phyloP scores from a whole-genome alignment of 129 eudicot species.

The Artemisia argyi region DNA sequence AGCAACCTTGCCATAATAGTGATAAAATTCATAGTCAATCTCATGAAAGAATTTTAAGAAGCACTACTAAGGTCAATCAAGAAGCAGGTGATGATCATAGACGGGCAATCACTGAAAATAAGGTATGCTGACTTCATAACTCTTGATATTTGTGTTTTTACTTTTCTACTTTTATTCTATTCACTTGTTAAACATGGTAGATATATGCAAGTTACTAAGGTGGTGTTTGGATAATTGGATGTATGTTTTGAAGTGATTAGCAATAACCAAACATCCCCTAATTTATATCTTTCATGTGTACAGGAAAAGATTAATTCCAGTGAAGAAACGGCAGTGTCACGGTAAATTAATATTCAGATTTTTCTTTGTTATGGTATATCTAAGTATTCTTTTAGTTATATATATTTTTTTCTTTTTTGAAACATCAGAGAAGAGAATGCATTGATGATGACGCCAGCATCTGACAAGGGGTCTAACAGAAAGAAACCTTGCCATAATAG shows the following conservation, averaged over 20 bases:
- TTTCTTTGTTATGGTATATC: neutral
- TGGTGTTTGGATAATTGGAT: constrained; percentile 3
- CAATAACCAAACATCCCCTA: neutral
- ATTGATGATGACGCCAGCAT: too few relatives aligned
- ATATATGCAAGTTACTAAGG: too few relatives aligned
- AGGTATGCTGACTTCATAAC: constrained; percentile 30
- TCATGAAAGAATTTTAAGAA: constrained; percentile 42
- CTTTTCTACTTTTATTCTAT: too few relatives aligned
- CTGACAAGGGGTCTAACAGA: too few relatives aligned
- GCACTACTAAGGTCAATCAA: constrained; percentile 31
- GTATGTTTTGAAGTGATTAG: neutral
- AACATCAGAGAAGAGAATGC: constrained; percentile 21
- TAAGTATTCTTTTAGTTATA: constrained; percentile 4
- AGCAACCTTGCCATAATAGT: constrained; percentile 21
- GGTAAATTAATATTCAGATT: constrained; percentile 32
- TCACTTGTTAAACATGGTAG: too few relatives aligned
- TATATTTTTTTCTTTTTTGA: neutral
- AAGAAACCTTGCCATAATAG: too few relatives aligned
- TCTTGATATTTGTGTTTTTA: too few relatives aligned
- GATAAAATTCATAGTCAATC: constrained; percentile 22
- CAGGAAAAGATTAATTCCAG: constrained; percentile 36
- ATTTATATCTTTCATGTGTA: constrained; percentile 10
- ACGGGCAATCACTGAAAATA: constrained; percentile 11
- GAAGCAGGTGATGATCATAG: constrained; percentile 16
- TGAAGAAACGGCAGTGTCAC: constrained; percentile 30